phyloP scores from a whole-genome alignment of 75 land plant genomes.

The Selaginella tamariscina region DNA sequence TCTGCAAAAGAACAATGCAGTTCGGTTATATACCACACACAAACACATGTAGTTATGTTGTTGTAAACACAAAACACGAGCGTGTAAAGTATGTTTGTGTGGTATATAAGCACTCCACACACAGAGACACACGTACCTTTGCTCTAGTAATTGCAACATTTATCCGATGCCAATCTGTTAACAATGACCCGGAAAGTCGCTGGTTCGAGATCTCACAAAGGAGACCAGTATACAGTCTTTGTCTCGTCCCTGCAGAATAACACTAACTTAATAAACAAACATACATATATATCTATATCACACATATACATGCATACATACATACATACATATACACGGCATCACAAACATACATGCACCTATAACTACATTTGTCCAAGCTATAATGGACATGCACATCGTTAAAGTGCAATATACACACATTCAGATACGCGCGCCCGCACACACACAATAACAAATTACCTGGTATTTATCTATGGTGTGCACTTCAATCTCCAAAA shows the following conservation, averaged over 20 bases:
- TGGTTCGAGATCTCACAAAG: slow-evolving; percentile 58
- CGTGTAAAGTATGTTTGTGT: no score
- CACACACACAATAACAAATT: background rate
- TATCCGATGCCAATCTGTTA: slow-evolving; percentile 87
- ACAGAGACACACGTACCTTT: slow-evolving; percentile 58
- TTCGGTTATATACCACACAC: no score
- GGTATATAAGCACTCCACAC: no score
- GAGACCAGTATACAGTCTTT: slow-evolving; percentile 78
- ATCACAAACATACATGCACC: no score
- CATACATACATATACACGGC: no score
- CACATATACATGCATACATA: no score
- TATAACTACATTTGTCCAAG: no score
- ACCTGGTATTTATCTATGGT: slow-evolving; percentile 92
- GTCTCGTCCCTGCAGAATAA: slow-evolving; percentile 56
- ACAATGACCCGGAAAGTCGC: slow-evolving; percentile 32
- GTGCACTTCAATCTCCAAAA: slow-evolving; percentile 51
- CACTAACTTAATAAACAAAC: background rate
- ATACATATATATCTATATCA: no score
- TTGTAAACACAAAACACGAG: no score
- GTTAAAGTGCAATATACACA: no score
- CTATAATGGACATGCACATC: no score
- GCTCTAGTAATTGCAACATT: slow-evolving; percentile 84
- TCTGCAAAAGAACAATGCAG: slow-evolving; percentile 33
- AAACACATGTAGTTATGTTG: background rate
- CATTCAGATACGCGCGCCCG: no score